Base-by-base conservation (phyloP, 1,284 basidiomycete species). In the Moniliophthora roreri region DNA sequence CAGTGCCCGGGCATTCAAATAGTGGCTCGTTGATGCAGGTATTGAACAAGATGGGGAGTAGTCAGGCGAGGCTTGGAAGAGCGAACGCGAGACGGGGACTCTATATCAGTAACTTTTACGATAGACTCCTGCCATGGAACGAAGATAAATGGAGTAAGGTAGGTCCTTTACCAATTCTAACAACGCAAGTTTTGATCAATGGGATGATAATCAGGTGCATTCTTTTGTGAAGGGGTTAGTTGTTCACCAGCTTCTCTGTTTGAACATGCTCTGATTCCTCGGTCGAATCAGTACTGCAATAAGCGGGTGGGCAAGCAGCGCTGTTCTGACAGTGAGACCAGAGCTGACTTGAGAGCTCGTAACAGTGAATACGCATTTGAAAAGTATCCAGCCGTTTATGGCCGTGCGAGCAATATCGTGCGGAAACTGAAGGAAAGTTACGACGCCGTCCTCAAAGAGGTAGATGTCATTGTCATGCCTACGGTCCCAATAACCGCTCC, bases 391-490 rank as follows among this genome's bases (percentile, higher is more conserved):
- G 50, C 63, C 59, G 58, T 66, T 5, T 66, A 68, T 44, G 69
- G 69, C 4, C 68, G 70, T 52, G 69, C 72, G 1, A 68, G 69
- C 59, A 76, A 77, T 58, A 65, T 74, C 16, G 62, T 74, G 1
- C 69, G 77, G 53, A 72, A 72, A 52, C 64, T 78, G 15, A 60
- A 66, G 9, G 67, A 73, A 48, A 69, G 71, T 4, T 78, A 78
- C 60, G 65, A 77, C 51, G 58, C 54, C 1, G 65, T 67, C 9
- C 59, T 79, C 4, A 58, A 64, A 6, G 57, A 68, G 11, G 73
- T 69, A 54, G 75, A 78, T 54, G 65, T 78, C 4, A 61, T 80
- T 7, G 59, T 77, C 39, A 76, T 75, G 65, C 78, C 78, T 6
- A 79, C 77, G 1, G 64, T 69, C 8, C 68, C 69, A 20, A 54